Evolutionary conservation across 345 rosid genomes (phyloP), one percentile per base, ranked within the genome.

Genomic region (Corymbia maculata): DNA sequence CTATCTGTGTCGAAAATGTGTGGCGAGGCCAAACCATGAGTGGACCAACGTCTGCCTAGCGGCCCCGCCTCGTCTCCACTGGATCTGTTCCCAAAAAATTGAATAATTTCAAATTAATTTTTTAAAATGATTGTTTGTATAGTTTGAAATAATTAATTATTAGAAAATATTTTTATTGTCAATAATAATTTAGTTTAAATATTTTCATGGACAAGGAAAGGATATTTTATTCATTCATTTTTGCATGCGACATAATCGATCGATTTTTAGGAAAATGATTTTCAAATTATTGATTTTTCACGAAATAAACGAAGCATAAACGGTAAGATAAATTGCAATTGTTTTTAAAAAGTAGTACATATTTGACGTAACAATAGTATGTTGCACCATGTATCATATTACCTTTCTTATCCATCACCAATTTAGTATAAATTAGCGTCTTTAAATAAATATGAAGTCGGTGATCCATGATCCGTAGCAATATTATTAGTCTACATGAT

Each of bases 301-400:
- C 0, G 7, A 64, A 64, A 1, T 7, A 13, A 64, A 64, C 0
- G 36, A 9, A 32, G 4, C 8, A 14, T 59, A 5, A 1, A 1
- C 26, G 14, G 26, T 59, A 59, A 26, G 30, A 26, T 59, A 59
- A 24, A 24, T 59, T 28, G 28, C 66, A 59, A 59, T 14, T 28
- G 13, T 59, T 24, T 59, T 11, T 13, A 26, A 12, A 3, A 59
- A 6, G 3, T n/a, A 10, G 30, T 24, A 6, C 66, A 26, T 59
- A 26, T 59, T 26, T 59, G n/a, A 26, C 0, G 0, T 26, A 59
- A 59, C 24, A 59, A 26, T 59, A 9, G 24, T 11, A 24, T 59
- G 1, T 59, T 14, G 24, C 66, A 0, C 10, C n/a, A 59, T 59
- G 0, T 59, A 0, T 4, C n/a, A 59, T 59, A 0, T 22, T 24